phyloP scores from a whole-genome alignment of 2,329 filamentous ascomycete species.

The Colletotrichum filicis region DNA sequence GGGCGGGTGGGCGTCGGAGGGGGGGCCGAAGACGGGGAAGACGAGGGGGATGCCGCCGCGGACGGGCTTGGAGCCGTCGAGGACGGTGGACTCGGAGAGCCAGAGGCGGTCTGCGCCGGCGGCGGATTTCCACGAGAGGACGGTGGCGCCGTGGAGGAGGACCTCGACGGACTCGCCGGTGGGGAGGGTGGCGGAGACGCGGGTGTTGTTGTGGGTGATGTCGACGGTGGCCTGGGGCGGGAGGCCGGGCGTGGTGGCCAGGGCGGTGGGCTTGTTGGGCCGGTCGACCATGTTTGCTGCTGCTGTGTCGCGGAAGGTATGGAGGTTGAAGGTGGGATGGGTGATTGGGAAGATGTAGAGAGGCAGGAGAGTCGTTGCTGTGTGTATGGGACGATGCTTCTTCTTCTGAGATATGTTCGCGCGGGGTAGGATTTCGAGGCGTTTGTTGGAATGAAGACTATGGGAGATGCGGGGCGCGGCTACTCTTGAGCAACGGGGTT shows the following conservation, averaged over 20 bases:
- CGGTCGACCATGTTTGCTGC: slow-evolving; percentile 76
- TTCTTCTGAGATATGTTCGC: background rate
- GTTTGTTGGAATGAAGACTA: background rate
- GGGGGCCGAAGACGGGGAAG: slow-evolving; percentile 92
- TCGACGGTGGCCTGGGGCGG: slow-evolving; percentile 82
- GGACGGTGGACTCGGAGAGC: slow-evolving; percentile 80
- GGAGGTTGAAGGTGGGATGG: slow-evolving; percentile 2
- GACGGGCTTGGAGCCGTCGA: slow-evolving; percentile 91
- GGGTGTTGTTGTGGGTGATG: slow-evolving; percentile 76
- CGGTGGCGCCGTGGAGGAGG: slow-evolving; percentile 90
- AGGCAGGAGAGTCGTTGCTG: background rate
- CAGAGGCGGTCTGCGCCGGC: slow-evolving; percentile 85
- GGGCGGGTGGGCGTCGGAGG: slow-evolving; percentile 75
- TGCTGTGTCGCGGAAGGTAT: background rate
- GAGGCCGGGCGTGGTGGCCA: slow-evolving; percentile 78
- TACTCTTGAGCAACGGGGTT: background rate
- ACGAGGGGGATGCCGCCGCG: slow-evolving; percentile 92
- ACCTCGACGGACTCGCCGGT: slow-evolving; percentile 89
- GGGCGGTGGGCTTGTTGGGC: slow-evolving; percentile 82
- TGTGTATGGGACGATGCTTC: background rate
- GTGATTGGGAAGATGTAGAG: background rate
- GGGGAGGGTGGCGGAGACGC: slow-evolving; percentile 82
- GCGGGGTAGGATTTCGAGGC: background rate
- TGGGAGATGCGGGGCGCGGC: background rate
- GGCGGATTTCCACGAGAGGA: slow-evolving; percentile 91